phyloP scores from a whole-genome alignment of 441 rosid genomes.

The Populus hybrid region DNA sequence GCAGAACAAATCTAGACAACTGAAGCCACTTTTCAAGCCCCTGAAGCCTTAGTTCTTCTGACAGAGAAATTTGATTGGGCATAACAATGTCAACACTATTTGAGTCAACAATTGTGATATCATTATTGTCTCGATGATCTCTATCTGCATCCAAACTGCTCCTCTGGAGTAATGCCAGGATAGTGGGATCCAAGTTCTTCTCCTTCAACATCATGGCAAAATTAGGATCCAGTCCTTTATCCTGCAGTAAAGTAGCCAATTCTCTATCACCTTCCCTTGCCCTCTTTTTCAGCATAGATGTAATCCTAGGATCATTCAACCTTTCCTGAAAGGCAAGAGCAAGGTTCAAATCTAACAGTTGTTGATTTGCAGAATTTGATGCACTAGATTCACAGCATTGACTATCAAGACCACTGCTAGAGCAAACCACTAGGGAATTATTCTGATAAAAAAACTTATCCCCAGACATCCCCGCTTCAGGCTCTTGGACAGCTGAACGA shows the following conservation, averaged over 20 bases:
- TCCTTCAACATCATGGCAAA: constrained; percentile 99
- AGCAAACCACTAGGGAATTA: constrained; percentile 61
- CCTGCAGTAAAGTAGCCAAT: constrained; percentile 80
- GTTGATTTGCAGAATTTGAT: constrained; percentile 86
- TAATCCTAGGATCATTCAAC: constrained; percentile 88
- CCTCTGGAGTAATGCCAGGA: constrained; percentile 94
- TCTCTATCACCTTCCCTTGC: constrained; percentile 85
- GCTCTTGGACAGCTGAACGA: constrained; percentile 84
- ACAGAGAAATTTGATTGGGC: constrained; percentile 88
- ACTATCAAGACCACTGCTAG: constrained; percentile 93
- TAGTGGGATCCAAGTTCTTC: constrained; percentile 95
- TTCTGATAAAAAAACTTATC: constrained; percentile 69
- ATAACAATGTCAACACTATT: constrained; percentile 79
- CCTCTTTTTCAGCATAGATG: constrained; percentile 82
- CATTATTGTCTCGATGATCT: constrained; percentile 93
- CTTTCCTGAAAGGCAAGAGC: constrained; percentile 91
- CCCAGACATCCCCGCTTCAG: constrained; percentile 72
- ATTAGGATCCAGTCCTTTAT: constrained; percentile 99
- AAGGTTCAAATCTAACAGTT: constrained; percentile 77
- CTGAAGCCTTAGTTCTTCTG: constrained; percentile 93
- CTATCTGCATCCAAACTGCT: constrained; percentile 99
- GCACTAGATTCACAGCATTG: constrained; percentile 96
- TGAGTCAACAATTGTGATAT: constrained; percentile 59
- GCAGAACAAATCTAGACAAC: constrained; percentile 78
- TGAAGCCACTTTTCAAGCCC: constrained; percentile 99